Percentiles rank a stretch among this genome's conserved stretches.
These are phyloP conservation scores for Chlorella sp. DNA, from an alignment of 139 green algal genomes.

Conservation along the genomic window DNA sequence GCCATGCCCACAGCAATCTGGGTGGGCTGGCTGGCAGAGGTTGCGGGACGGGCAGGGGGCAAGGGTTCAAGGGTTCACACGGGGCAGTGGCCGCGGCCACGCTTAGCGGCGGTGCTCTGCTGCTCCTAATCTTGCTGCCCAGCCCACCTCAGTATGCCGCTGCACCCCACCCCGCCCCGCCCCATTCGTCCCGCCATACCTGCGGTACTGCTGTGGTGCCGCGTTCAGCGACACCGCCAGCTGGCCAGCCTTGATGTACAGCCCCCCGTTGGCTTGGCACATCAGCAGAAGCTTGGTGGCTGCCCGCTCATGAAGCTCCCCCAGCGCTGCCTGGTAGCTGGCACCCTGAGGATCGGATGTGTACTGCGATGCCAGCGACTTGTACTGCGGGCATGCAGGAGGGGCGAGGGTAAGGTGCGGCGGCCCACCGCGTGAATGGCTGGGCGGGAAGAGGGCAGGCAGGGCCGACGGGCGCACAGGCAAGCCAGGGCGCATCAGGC, in stretches of 20 bases:
- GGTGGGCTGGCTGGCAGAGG: background rate
- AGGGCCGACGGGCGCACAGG: too few species aligned
- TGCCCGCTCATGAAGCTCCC: constrained; percentile 19
- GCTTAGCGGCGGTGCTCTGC: background rate
- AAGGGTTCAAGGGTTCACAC: too few species aligned
- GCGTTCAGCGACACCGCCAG: constrained; percentile 59
- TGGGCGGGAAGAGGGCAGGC: background rate
- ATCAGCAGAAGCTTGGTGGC: constrained; percentile 50
- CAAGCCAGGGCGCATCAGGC: background rate
- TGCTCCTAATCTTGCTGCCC: background rate
- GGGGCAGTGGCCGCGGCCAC: background rate
- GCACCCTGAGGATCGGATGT: background rate
- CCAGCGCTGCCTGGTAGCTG: constrained; percentile 25
- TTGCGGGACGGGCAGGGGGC: too few species aligned
- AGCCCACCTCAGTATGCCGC: background rate
- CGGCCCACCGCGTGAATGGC: too few species aligned
- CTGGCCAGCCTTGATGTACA: constrained; percentile 94
- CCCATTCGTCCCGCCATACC: background rate
- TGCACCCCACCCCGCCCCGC: too few species aligned
- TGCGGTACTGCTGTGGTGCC: constrained; percentile 47
- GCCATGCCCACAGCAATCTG: too few species aligned
- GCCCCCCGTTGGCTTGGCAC: constrained; percentile 77
- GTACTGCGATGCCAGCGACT: background rate
- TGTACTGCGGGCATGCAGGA: background rate
- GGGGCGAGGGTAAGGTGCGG: background rate